Evolutionary conservation across 345 rosid genomes (phyloP).

Genomic region (Ceriops tagal): DNA sequence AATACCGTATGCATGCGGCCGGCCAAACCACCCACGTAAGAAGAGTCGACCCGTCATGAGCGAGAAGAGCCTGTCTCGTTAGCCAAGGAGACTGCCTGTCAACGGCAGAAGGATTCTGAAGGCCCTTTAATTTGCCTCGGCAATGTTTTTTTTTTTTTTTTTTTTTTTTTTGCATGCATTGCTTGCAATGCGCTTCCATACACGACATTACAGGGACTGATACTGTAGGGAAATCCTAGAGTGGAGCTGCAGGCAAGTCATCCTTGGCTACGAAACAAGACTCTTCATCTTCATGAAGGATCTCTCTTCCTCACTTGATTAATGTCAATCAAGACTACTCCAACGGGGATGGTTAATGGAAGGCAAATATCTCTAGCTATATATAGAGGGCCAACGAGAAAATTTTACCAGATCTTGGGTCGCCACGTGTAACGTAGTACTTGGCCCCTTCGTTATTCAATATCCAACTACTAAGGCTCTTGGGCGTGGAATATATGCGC

Average conservation of each 20-base stretch:
- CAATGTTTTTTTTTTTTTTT: no score
- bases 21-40: slow-evolving; percentile 4
- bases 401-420: no score
- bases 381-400: background rate
- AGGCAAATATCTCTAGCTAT: background rate
- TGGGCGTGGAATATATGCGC: slow-evolving; percentile 21
- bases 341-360: background rate
- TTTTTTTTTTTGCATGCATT: background rate
- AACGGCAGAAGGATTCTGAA: slow-evolving; percentile 10
- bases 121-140: background rate
- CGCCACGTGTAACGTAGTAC: no score
- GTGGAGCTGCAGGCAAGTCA: slow-evolving; percentile 41
- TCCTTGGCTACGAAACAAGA: slow-evolving; percentile 49
- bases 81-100: slow-evolving; percentile 51
- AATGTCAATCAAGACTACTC: background rate
- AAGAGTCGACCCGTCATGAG: slow-evolving; percentile 37
- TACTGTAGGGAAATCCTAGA: background rate
- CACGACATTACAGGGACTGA: no score
- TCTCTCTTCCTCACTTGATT: slow-evolving; percentile 21
- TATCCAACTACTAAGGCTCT: background rate
- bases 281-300: slow-evolving; percentile 35
- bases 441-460: background rate
- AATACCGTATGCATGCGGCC: no score
- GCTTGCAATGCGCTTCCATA: no score
- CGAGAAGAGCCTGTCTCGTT: slow-evolving; percentile 36